Percentiles rank a stretch among this genome's conserved stretches.
Evolutionary conservation across 164 flowering plant species (phyloP).

Genomic region (Aristolochia contorta): DNA sequence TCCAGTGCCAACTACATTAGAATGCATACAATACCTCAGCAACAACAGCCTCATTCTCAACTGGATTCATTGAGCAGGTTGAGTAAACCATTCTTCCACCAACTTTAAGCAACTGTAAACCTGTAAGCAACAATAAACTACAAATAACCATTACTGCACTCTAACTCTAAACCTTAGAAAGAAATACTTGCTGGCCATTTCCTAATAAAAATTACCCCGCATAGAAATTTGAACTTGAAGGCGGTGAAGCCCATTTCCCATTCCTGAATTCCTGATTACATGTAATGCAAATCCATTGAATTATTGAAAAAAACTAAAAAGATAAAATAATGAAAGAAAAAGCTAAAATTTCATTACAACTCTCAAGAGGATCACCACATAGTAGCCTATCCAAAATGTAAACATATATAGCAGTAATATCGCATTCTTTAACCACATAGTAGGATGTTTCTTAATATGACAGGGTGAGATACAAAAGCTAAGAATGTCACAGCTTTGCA

Average conservation of each 20-base stretch:
- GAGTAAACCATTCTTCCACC: constrained; percentile 99
- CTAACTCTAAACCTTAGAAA: not conserved
- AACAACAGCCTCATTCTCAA: constrained; percentile 98
- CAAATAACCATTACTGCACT: not conserved
- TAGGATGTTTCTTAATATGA: too few relatives aligned
- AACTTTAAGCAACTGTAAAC: constrained; percentile 77
- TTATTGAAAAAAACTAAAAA: not conserved
- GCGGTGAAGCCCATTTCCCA: constrained; percentile 88
- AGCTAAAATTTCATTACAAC: too few relatives aligned
- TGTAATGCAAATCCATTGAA: not conserved
- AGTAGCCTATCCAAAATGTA: too few relatives aligned
- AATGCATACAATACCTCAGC: constrained; percentile 57
- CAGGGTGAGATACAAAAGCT: too few relatives aligned
- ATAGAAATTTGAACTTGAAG: constrained; percentile 84
- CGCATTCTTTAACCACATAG: too few relatives aligned
- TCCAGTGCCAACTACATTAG: too few relatives aligned
- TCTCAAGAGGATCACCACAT: too few relatives aligned
- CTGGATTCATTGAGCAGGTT: constrained; percentile 98
- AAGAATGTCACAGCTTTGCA: too few relatives aligned
- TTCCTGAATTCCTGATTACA: constrained; percentile 65
- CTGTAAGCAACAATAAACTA: constrained; percentile 27
- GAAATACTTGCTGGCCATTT: not conserved
- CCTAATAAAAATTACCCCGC: constrained; percentile 50
- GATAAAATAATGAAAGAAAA: constrained; percentile 10
- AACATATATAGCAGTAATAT: too few relatives aligned